These are phyloP conservation scores for Wakefieldia striispora DNA, from an alignment of 768 basidiomycete species.

Conservation along the genomic window DNA sequence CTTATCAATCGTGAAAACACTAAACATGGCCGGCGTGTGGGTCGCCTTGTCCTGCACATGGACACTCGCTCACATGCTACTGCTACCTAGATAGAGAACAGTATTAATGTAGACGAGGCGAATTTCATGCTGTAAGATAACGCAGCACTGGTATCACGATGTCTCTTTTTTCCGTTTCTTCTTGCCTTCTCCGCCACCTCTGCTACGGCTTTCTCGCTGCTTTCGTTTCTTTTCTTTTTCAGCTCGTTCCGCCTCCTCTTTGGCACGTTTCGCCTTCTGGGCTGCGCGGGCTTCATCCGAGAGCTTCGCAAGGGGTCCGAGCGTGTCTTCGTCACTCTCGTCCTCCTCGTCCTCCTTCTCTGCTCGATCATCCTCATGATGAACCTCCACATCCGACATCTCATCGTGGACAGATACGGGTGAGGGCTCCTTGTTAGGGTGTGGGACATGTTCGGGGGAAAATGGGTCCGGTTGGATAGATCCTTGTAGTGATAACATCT, in stretches of 20 bases:
- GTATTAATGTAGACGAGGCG: no score
- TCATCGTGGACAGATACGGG: conserved; percentile 7
- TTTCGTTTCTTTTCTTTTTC: conserved; percentile 32
- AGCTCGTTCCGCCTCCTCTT: conserved; percentile 28
- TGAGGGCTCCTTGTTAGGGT: conserved; percentile 14
- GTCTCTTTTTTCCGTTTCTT: conserved; percentile 15
- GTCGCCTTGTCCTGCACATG: no score
- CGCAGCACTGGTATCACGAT: conserved; percentile 5
- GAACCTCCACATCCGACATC: conserved; percentile 16
- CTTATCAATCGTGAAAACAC: no score
- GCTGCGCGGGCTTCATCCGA: conserved; percentile 29
- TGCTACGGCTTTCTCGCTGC: conserved; percentile 21
- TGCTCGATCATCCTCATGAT: conserved; percentile 5
- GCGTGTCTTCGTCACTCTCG: conserved; percentile 32
- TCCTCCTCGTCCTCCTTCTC: conserved; percentile 14
- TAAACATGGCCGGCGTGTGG: no score
- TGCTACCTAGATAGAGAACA: background rate
- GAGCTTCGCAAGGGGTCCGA: conserved; percentile 30
- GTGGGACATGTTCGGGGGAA: conserved; percentile 53
- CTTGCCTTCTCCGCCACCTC: conserved; percentile 13
- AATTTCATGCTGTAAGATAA: background rate
- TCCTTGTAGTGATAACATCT: conserved; percentile 88
- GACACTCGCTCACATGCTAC: background rate
- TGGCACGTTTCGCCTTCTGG: conserved; percentile 21
- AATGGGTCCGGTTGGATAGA: conserved; percentile 79